These are phyloP conservation scores for Mycena crocata DNA, from an alignment of 768 basidiomycete species.

Conservation along the genomic window DNA sequence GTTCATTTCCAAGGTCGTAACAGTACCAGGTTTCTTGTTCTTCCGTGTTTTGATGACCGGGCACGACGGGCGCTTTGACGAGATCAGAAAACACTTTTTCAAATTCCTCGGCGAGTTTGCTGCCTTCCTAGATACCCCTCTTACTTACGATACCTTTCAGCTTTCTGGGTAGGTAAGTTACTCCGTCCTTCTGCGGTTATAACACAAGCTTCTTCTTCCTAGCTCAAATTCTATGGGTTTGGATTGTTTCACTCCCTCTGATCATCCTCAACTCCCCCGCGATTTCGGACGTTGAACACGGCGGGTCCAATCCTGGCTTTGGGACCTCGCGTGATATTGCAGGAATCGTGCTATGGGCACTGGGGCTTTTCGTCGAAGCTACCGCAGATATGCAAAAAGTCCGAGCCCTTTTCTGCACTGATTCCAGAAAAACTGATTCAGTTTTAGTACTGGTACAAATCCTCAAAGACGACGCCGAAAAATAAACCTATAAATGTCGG, in stretches of 20 bases:
- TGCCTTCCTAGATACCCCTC: neutral
- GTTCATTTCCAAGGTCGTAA: neutral
- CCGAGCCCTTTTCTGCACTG: neutral
- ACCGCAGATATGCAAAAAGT: slow-evolving; percentile 24
- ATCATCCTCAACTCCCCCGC: slow-evolving; percentile 77
- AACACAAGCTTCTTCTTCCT: neutral
- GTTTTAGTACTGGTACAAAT: slow-evolving; percentile 63
- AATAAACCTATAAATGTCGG: slow-evolving; percentile 60
- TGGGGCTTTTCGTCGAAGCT: slow-evolving; percentile 68
- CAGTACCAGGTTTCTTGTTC: slow-evolving; percentile 64
- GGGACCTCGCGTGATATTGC: slow-evolving; percentile 73
- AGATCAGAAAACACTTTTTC: slow-evolving; percentile 73
- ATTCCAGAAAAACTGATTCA: neutral
- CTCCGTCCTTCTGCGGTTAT: neutral
- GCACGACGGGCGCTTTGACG: slow-evolving; percentile 74
- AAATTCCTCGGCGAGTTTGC: slow-evolving; percentile 63
- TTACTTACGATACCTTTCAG: slow-evolving; percentile 36
- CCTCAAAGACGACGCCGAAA: slow-evolving; percentile 57
- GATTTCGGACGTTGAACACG: slow-evolving; percentile 58
- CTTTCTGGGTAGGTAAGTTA: slow-evolving; percentile 65
- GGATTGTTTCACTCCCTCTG: slow-evolving; percentile 72
- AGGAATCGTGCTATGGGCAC: slow-evolving; percentile 69
- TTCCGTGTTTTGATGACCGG: slow-evolving; percentile 78
- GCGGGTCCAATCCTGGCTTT: slow-evolving; percentile 66
- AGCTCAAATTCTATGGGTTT: slow-evolving; percentile 74